Evolutionary conservation across 768 basidiomycete species (phyloP), one percentile per base, ranked within the genome.

Genomic region (Auricularia heimuer): DNA sequence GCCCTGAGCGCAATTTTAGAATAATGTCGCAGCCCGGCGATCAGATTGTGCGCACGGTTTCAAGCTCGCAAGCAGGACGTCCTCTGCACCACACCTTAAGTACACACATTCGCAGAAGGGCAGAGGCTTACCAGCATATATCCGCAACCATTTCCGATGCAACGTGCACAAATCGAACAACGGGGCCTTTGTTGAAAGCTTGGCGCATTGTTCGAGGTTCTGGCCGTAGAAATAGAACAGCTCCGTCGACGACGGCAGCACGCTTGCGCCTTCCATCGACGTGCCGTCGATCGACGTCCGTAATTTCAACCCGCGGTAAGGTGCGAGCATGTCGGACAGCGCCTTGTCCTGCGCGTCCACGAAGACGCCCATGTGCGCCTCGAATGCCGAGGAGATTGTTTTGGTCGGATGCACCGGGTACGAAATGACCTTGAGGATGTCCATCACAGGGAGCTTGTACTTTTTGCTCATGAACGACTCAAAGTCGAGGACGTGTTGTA

Each of bases 281-380:
- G 68, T 69, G 16, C 71, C 77, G 37, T 95, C 92, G 16, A 91
- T 74, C 4, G 91, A 92, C 29, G 84, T 76, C 12, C 92, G 83
- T 21, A 82, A 81, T 67, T 82, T 85, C 11, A 77, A 54, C 4
- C 80, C 82, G 36, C 94, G 85, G 71, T 95, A 90, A 18, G 86
- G 83, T 3, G 89, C 85, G 36, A 98, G 80, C 91, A 98, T 96
- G 69, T 96, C 95, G 1, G 89, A 77, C 21, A 98, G 82, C 3
- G 90, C 88, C 94, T 89, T 93, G 80, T 98, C 94, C 73, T 98
- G 97, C 37, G 97, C 94, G 65, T 97, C 92, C 54, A 98, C 88
- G 70, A 96, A 98, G 45, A 99, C 85, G 33, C 85, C 81, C 81
- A 98, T 92, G 74, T 97, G 90, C 0, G 90, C 83, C 66, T 98